Evolutionary conservation across 306 rosid species (phyloP).

Genomic region (Nissolia schottii): DNA sequence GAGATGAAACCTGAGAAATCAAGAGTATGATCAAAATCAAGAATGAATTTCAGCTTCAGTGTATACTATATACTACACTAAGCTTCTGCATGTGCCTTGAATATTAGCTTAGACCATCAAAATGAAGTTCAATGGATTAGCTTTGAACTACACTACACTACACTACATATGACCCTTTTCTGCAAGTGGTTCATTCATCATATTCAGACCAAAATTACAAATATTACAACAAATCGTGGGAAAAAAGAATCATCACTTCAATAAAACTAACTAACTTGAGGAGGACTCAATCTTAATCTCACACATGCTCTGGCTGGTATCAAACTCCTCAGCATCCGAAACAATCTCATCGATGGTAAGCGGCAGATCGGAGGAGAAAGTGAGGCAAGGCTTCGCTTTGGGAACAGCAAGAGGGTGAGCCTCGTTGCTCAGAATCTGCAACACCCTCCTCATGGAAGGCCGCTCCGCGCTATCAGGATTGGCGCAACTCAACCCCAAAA

Average conservation of each 20-base stretch:
- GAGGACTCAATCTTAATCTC: conserved; percentile 9
- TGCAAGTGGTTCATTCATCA: too few species aligned
- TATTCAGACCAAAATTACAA: conserved; percentile 11
- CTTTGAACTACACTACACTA: neutral
- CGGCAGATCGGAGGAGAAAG: conserved; percentile 25
- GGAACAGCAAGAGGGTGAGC: conserved; percentile 3
- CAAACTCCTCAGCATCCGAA: conserved; percentile 49
- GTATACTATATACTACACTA: neutral
- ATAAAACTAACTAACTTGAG: too few species aligned
- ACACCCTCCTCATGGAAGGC: conserved; percentile 25
- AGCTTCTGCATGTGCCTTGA: neutral
- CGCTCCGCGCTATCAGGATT: conserved; percentile 29
- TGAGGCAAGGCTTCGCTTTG: conserved; percentile 21
- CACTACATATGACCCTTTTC: neutral
- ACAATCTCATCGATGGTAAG: conserved; percentile 59
- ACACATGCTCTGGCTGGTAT: conserved; percentile 16
- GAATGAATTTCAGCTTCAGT: neutral
- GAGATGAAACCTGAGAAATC: neutral
- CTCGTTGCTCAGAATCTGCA: conserved; percentile 29
- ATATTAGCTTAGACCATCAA: neutral
- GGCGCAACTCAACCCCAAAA: conserved; percentile 30
- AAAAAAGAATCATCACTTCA: neutral
- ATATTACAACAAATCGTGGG: neutral
- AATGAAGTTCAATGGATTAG: neutral
- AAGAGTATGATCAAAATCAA: neutral